A percentile compares a stretch with the other conserved stretches of the same genome.
These are phyloP conservation scores for Cercospora nicotianae DNA, from an alignment of 2,329 filamentous ascomycete species.

Conservation along the genomic window DNA sequence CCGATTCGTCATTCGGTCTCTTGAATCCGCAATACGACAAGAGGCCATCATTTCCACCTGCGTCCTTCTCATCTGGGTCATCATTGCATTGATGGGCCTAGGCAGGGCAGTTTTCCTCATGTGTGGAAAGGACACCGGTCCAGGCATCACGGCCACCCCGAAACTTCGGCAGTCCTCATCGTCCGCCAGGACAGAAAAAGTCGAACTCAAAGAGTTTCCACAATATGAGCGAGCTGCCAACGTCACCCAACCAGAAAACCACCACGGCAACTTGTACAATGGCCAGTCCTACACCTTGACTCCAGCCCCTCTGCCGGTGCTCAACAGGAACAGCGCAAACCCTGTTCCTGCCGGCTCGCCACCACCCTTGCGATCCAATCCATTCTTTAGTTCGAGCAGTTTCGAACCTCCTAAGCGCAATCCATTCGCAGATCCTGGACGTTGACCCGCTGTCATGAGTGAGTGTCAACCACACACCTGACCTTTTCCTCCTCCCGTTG, in stretches of 20 bases:
- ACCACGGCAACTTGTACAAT: conserved; percentile 45
- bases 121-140: conserved; percentile 44
- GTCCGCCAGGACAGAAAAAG: conserved; percentile 17
- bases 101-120: conserved; percentile 65
- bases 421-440: conserved; percentile 45
- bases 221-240: conserved; percentile 40
- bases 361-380: conserved; percentile 34
- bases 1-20: conserved; percentile 63
- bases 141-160: conserved; percentile 21
- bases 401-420: conserved; percentile 32
- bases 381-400: conserved; percentile 34
- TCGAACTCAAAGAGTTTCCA: conserved; percentile 37
- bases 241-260: conserved; percentile 39
- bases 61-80: conserved; percentile 73
- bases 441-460: conserved; percentile 42
- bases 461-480: conserved; percentile 42
- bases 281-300: conserved; percentile 50
- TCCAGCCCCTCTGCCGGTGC: conserved; percentile 47
- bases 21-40: conserved; percentile 67
- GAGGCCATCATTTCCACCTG: conserved; percentile 78
- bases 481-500: conserved; percentile 45
- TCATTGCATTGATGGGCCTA: conserved; percentile 74
- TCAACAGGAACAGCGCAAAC: conserved; percentile 38
- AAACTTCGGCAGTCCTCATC: conserved; percentile 15
- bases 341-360: conserved; percentile 39